Base-by-base conservation (phyloP, 2,329 filamentous ascomycete species). In the Paracamarosporium sp. region DNA sequence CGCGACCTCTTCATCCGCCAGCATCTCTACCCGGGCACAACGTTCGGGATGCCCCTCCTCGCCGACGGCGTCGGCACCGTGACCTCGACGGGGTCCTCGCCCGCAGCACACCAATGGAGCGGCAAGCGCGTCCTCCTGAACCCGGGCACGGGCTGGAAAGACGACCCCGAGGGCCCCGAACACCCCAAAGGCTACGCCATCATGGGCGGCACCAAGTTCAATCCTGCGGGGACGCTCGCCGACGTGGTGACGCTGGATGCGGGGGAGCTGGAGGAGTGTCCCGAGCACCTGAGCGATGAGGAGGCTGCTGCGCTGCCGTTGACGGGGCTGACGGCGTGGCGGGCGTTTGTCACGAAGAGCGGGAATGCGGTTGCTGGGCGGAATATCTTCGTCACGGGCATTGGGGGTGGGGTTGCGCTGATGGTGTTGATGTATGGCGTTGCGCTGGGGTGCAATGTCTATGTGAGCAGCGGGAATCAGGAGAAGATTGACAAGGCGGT, bases 1-100 rank as follows among this genome's bases (percentile, higher is more conserved):
- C 90, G 93, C 68, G 95, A 98, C 77, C 87, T 96, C 66, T 98
- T 97, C 81, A 90, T 96, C 78, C 91, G 94, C 53, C 93, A 95
- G 76, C 90, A 93, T 72, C 87, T 96, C 38, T 98, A 98, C 81
- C 94, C 94, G 0, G 90, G 86, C 66, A 90, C 92, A 52, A 89
- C 90, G 12, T 96, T 96, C 76, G 84, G 86, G 58, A 82, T 88
- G 5, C 92, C 94, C 1, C 80, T 98, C 40, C 85, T 96, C 25
- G 88, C 93, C 59, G 94, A 98, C 74, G 94, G 92, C 63, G 88
- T 85, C 66, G 94, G 93, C 53, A 80, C 85, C 56, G 91, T 98
- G 4, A 83, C 88, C 28, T 80, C 82, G 4, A 79, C 87, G 3
- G 91, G 92, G 12, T 75, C 84, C 1, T 78, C 79, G 2, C 76